phyloP scores from a whole-genome alignment of 495 filamentous ascomycete genomes.

The Penicillium pulvis region DNA sequence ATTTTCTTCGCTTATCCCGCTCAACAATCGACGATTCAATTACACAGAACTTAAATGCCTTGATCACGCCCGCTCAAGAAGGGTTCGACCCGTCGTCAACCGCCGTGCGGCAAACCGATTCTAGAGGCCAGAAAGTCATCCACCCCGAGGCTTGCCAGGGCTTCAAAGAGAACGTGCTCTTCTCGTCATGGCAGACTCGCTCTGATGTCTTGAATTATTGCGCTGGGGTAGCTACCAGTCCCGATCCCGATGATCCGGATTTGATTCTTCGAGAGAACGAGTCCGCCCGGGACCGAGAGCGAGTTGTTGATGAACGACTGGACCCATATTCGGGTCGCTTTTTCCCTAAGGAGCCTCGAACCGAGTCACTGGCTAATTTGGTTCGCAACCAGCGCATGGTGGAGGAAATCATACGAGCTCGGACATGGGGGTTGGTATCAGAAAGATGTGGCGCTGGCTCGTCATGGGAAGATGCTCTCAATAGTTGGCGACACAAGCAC shows the following conservation, averaged over 20 bases:
- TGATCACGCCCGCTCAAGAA: slow-evolving; percentile 70
- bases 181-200: slow-evolving; percentile 84
- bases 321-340: slow-evolving; percentile 90
- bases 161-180: slow-evolving; percentile 81
- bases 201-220: slow-evolving; percentile 90
- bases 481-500: slow-evolving; percentile 57
- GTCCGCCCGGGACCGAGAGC: slow-evolving; percentile 67
- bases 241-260: slow-evolving; percentile 89
- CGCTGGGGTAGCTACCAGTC: slow-evolving; percentile 80
- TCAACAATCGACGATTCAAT: slow-evolving; percentile 90
- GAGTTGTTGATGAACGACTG: slow-evolving; percentile 82
- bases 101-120: slow-evolving; percentile 53
- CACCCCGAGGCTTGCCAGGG: slow-evolving; percentile 59
- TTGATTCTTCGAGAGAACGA: slow-evolving; percentile 68
- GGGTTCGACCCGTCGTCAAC: slow-evolving; percentile 85
- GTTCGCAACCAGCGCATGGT: slow-evolving; percentile 84
- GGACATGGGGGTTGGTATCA: slow-evolving; percentile 80
- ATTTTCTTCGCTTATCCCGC: slow-evolving; percentile 90
- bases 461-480: slow-evolving; percentile 64
- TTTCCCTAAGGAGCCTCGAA: slow-evolving; percentile 80
- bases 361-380: slow-evolving; percentile 75
- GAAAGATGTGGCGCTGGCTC: slow-evolving; percentile 67
- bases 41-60: slow-evolving; percentile 87
- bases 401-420: slow-evolving; percentile 80
- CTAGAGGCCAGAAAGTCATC: slow-evolving; percentile 47